These are phyloP conservation scores for Abortiporus biennis DNA, from an alignment of 1,284 basidiomycete species.

Conservation along the genomic window DNA sequence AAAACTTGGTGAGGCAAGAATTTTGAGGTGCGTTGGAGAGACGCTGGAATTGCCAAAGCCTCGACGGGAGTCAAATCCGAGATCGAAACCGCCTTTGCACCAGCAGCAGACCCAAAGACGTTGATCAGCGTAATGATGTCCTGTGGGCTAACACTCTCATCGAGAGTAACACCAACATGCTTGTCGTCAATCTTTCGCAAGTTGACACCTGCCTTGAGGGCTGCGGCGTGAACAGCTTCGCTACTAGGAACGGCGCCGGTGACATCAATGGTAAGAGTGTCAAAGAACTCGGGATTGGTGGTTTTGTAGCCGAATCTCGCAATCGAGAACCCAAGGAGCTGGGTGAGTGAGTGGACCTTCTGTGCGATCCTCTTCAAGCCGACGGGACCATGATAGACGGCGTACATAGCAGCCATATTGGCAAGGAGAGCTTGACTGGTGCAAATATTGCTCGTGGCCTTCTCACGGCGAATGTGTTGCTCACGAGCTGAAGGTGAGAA, in stretches of 20 bases:
- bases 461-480: slow-evolving; percentile 94
- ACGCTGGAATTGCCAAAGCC: slow-evolving; percentile 42
- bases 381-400: slow-evolving; percentile 92
- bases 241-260: slow-evolving; percentile 53
- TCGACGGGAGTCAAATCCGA: slow-evolving; percentile 34
- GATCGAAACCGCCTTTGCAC: slow-evolving; percentile 32
- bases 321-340: slow-evolving; percentile 69
- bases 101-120: slow-evolving; percentile 67
- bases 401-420: slow-evolving; percentile 97
- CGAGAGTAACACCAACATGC: slow-evolving; percentile 85
- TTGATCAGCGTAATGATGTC: slow-evolving; percentile 80
- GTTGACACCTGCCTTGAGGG: slow-evolving; percentile 74
- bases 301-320: slow-evolving; percentile 70
- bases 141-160: slow-evolving; percentile 80
- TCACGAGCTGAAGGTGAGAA: slow-evolving; percentile 64
- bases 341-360: slow-evolving; percentile 88
- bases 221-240: slow-evolving; percentile 64
- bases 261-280: slow-evolving; percentile 88
- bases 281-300: slow-evolving; percentile 77
- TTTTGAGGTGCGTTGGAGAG: slow-evolving; percentile 65
- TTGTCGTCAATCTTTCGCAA: slow-evolving; percentile 75
- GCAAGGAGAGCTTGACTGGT: slow-evolving; percentile 92
- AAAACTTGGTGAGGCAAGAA: slow-evolving; percentile 89
- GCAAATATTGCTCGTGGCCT: slow-evolving; percentile 93
- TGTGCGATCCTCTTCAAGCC: slow-evolving; percentile 84